Base-by-base conservation (phyloP, 208 protist genomes). In the Tetramitus jugosus region DNA sequence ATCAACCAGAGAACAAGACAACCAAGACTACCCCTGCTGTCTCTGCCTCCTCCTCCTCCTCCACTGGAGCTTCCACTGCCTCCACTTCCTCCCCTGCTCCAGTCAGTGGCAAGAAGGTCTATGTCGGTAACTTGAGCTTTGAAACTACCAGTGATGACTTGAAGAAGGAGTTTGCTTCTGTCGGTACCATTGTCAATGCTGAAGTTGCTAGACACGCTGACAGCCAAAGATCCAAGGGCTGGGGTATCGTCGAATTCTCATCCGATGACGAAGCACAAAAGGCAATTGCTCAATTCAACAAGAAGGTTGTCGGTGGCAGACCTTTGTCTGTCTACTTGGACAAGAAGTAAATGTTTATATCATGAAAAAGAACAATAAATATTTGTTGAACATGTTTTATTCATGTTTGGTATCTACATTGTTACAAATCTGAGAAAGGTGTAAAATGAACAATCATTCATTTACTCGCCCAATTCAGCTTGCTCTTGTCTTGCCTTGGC, bases 111-210 rank as follows among this genome's bases (percentile, higher is more conserved):
- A 91, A 84, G 64, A 84, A 91, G 74, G 85, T 94, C 56, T 94
- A 92, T 78, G 90, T 94, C 17, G 88, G 88, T 43, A 94, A 94
- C 82, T 83, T 94, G 7, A 86, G 88, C 23, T 94, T 91, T 79
- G 83, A 87, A 71, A 92, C 90, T 1, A 88, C 85, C 29, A 92
- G 89, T 87, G 88, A 93, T 82, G 81, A 87, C 79, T 85, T 94
- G 49, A 93, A 92, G 84, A 89, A 93, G 77, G 85, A 90, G 79
- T 92, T 94, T 76, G 81, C 84, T 40, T 83, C 86, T 45, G 86
- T 87, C 23, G 89, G 89, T 65, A 86, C 89, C 77, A 89, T 94
- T 76, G 86, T 85, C 69, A 92, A 92, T 78, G 91, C 89, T 35
- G 88, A 92, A 76, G 84, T 94, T 74, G 90, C 91, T 67, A 87